Conservation (phyloP, 176 grass and related monocot genomes). For the Zoysia pacifica region DNA sequence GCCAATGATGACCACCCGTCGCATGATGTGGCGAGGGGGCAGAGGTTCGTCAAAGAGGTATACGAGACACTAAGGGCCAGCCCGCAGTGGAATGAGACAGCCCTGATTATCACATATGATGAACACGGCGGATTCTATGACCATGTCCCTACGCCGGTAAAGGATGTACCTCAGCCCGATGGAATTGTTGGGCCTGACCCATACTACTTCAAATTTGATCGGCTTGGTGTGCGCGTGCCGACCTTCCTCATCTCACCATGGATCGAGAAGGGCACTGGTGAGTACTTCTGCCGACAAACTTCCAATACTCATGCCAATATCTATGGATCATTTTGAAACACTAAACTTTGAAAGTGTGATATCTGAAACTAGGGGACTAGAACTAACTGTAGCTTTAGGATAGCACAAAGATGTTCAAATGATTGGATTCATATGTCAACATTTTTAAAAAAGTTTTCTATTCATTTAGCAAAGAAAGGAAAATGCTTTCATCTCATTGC, state of each 20-base stretch:
- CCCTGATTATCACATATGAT: slow-evolving; percentile 80
- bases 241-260: slow-evolving; percentile 80
- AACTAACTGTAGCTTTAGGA: neutral
- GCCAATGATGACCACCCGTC: slow-evolving; percentile 93
- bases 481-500: neutral
- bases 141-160: slow-evolving; percentile 81
- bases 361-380: neutral
- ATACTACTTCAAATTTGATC: slow-evolving; percentile 94
- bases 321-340: neutral
- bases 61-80: slow-evolving; percentile 85
- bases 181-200: slow-evolving; percentile 90
- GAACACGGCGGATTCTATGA: slow-evolving; percentile 98
- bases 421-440: neutral
- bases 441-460: neutral
- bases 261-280: slow-evolving; percentile 77
- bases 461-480: neutral
- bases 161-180: slow-evolving; percentile 75
- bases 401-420: neutral
- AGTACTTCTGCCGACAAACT: neutral
- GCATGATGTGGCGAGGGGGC: slow-evolving; percentile 74
- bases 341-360: neutral
- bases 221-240: slow-evolving; percentile 80
- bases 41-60: slow-evolving; percentile 86
- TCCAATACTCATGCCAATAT: neutral
- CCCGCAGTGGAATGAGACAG: slow-evolving; percentile 90